A percentile compares a stretch with the other conserved stretches of the same genome.
These are phyloP conservation scores for Posidonia oceanica DNA, from an alignment of 116 monocot genomes.

Conservation along the genomic window DNA sequence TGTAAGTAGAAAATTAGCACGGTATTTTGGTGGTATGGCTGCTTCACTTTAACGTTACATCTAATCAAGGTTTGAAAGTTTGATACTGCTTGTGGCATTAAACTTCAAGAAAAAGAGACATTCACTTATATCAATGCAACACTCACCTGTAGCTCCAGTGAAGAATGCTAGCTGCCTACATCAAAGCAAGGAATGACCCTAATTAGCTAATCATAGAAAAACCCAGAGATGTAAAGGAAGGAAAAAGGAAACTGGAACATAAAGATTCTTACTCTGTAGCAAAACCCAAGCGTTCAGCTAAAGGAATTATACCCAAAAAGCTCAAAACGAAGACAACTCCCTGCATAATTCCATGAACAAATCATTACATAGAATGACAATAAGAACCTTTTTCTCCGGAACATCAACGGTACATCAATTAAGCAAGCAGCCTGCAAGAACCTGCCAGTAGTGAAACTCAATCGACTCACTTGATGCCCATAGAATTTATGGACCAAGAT, in stretches of 20 bases:
- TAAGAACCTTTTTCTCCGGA: too few species aligned
- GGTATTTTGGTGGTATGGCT: too few species aligned
- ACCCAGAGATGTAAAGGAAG: not conserved
- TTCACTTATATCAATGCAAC: not conserved
- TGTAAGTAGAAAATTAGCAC: too few species aligned
- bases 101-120: too few species aligned
- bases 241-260: not conserved
- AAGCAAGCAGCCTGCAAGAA: too few species aligned
- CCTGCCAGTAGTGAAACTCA: not conserved
- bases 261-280: conserved; percentile 67
- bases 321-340: conserved; percentile 89
- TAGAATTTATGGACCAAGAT: conserved; percentile 15
- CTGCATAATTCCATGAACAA: conserved; percentile 18
- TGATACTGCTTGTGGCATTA: too few species aligned
- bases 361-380: not conserved
- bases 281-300: conserved; percentile 91
- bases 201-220: too few species aligned
- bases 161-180: conserved; percentile 65
- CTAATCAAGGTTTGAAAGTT: too few species aligned
- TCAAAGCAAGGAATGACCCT: not conserved
- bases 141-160: conserved; percentile 71
- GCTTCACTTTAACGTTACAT: too few species aligned
- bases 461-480: not conserved
- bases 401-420: too few species aligned
- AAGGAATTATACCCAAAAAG: conserved; percentile 68